phyloP scores from a whole-genome alignment of 345 rosid species.

The Populus deltoides region DNA sequence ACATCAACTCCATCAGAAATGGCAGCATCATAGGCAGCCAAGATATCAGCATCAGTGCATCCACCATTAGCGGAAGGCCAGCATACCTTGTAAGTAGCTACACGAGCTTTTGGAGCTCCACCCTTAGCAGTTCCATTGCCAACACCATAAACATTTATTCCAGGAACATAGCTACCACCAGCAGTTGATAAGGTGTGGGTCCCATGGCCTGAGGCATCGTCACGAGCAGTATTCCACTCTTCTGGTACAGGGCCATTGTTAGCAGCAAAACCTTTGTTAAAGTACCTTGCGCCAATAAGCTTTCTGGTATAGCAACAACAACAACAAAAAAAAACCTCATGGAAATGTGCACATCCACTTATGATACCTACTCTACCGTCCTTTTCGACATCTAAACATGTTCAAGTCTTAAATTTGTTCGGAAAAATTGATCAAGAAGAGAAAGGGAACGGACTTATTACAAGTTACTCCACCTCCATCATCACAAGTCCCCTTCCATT shows the following conservation, averaged over 20 bases:
- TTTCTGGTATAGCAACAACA: background rate
- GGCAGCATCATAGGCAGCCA: slow-evolving; percentile 54
- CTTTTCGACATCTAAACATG: background rate
- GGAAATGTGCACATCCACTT: no score
- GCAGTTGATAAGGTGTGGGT: slow-evolving; percentile 37
- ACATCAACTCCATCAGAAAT: slow-evolving; percentile 52
- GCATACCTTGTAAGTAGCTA: slow-evolving; percentile 55
- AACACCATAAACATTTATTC: slow-evolving; percentile 23
- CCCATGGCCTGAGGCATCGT: slow-evolving; percentile 27
- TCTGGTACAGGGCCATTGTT: background rate
- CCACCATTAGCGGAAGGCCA: slow-evolving; percentile 24
- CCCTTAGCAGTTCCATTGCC: slow-evolving; percentile 66
- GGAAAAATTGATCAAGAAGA: background rate
- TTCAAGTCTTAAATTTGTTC: background rate
- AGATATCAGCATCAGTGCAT: slow-evolving; percentile 47
- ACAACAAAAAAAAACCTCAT: background rate
- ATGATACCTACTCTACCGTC: no score
- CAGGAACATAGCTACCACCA: slow-evolving; percentile 14
- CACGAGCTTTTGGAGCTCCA: slow-evolving; percentile 54
- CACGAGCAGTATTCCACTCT: slow-evolving; percentile 18
- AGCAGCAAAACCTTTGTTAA: slow-evolving; percentile 13
- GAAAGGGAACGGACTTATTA: slow-evolving; percentile 8
- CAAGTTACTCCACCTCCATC: slow-evolving; percentile 12
- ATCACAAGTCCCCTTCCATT: slow-evolving; percentile 21
- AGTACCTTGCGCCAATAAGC: slow-evolving; percentile 23